These are phyloP conservation scores for Hypoxylon perforatum DNA, from an alignment of 495 filamentous ascomycete genomes.

Conservation along the genomic window DNA sequence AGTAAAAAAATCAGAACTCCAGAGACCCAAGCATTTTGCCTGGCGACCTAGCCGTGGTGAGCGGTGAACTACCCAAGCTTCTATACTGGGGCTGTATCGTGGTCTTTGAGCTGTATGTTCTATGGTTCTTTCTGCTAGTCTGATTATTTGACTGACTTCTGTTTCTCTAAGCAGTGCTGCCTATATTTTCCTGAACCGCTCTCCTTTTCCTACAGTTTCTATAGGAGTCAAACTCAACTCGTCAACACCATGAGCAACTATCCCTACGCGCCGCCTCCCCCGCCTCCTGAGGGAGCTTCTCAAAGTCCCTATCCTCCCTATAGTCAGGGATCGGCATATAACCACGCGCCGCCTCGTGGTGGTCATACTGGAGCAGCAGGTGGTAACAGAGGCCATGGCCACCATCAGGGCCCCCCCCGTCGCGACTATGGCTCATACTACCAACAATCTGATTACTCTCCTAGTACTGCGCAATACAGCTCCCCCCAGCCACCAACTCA, in stretches of 20 bases:
- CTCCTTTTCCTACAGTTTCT: conserved; percentile 10
- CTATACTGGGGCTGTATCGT: background rate
- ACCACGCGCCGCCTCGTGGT: conserved; percentile 37
- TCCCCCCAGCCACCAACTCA: conserved; percentile 47
- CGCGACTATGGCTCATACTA: conserved; percentile 41
- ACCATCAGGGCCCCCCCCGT: conserved; percentile 42
- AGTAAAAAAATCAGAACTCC: conserved; percentile 6
- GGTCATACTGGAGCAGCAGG: conserved; percentile 36
- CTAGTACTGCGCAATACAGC: conserved; percentile 40
- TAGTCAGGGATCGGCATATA: conserved; percentile 48
- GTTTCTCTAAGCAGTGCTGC: background rate
- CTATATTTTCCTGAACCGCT: background rate
- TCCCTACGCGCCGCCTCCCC: conserved; percentile 65
- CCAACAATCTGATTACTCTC: conserved; percentile 41
- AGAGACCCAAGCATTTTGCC: background rate
- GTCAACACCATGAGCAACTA: conserved; percentile 55
- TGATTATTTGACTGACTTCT: conserved; percentile 10
- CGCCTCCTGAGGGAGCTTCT: conserved; percentile 59
- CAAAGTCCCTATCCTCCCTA: conserved; percentile 52
- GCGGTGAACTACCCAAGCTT: background rate
- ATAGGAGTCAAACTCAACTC: conserved; percentile 6
- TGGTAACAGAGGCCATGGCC: conserved; percentile 41
- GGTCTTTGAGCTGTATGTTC: conserved; percentile 1
- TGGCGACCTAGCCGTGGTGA: background rate
- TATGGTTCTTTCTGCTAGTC: background rate